These are phyloP conservation scores for Hordeum marinum DNA, from an alignment of 176 grass and related monocot species.

Conservation along the genomic window DNA sequence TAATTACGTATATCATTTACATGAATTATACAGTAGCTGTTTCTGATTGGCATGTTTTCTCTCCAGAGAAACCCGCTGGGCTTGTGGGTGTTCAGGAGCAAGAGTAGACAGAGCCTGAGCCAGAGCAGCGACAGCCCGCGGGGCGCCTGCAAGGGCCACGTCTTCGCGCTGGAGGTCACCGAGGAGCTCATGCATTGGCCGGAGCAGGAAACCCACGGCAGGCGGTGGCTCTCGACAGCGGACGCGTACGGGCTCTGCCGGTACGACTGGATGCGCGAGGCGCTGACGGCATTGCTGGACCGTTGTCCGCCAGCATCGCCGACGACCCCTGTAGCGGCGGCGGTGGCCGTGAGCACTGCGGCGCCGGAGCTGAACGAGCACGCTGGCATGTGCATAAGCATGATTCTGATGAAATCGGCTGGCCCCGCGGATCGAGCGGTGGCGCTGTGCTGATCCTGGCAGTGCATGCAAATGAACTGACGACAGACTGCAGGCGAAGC, in stretches of 20 bases:
- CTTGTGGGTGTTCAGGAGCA: constrained; percentile 81
- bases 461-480: neutral
- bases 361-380: neutral
- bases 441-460: constrained; percentile 50
- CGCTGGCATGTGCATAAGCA: constrained; percentile 30
- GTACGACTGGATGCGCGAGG: constrained; percentile 96
- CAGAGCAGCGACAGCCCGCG: constrained; percentile 44
- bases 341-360: neutral
- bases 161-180: constrained; percentile 82
- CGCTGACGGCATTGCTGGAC: constrained; percentile 52
- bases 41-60: neutral
- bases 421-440: constrained; percentile 35
- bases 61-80: constrained; percentile 57
- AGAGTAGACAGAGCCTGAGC: constrained; percentile 69
- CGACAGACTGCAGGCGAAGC: neutral
- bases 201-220: constrained; percentile 60
- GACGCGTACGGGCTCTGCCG: constrained; percentile 67
- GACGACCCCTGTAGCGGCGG: neutral
- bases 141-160: constrained; percentile 78
- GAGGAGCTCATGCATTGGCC: constrained; percentile 71
- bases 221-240: constrained; percentile 57
- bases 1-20: neutral
- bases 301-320: neutral
- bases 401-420: constrained; percentile 6
- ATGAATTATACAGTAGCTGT: neutral